A percentile compares a stretch with the other conserved stretches of the same genome.
These are phyloP conservation scores for Amoebophrya sp. DNA, from an alignment of 169 alveolate genomes.

Conservation along the genomic window DNA sequence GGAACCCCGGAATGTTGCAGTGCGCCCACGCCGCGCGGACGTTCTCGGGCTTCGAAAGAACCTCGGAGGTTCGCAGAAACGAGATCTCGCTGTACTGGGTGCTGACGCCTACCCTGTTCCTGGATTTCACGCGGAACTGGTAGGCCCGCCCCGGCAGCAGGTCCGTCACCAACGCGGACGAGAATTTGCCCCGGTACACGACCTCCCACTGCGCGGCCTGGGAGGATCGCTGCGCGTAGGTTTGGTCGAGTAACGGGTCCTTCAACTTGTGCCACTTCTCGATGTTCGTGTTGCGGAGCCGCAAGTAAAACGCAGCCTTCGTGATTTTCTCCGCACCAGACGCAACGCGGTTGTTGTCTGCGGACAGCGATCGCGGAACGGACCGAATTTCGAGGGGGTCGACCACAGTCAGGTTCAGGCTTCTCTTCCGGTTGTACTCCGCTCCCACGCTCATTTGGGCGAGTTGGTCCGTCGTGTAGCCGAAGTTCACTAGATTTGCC, in stretches of 20 bases:
- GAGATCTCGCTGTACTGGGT: not conserved
- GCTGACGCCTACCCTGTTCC: not conserved
- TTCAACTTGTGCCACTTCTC: not conserved
- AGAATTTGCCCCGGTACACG: not conserved
- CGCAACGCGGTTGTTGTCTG: too few relatives aligned
- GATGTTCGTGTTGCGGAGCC: not conserved
- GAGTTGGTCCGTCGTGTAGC: not conserved
- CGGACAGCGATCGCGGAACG: not conserved
- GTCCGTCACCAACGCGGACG: not conserved
- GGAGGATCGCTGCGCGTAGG: not conserved
- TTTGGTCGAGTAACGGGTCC: not conserved
- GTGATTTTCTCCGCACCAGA: not conserved
- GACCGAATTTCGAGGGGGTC: not conserved
- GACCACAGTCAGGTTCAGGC: not conserved
- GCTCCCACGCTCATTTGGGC: not conserved
- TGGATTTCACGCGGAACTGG: not conserved
- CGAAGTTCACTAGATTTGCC: not conserved
- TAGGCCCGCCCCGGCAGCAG: not conserved
- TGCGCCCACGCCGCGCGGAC: not conserved
- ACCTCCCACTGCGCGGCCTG: not conserved
- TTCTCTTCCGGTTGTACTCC: not conserved
- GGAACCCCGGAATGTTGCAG: not conserved
- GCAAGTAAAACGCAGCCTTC: not conserved
- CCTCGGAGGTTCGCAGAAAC: not conserved
- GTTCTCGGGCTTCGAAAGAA: not conserved